phyloP scores from a whole-genome alignment of 148 eudicot species.

The Spergularia marina region DNA sequence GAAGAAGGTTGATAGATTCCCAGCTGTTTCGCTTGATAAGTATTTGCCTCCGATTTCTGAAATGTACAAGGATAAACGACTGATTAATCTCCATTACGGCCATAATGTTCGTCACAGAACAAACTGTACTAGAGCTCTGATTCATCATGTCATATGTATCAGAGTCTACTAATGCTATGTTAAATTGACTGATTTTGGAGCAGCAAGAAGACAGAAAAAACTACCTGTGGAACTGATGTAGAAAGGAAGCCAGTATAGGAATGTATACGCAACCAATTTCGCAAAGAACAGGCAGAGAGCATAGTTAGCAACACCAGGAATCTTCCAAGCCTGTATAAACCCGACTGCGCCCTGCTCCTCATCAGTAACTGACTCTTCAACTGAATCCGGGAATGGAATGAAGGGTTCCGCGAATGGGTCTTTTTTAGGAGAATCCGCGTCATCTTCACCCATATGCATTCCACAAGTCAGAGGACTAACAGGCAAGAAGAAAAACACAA shows the following conservation, averaged over 20 bases:
- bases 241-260: constrained; percentile 93
- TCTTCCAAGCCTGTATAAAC: constrained; percentile 81
- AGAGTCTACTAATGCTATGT: not conserved
- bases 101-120: not conserved
- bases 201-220: not conserved
- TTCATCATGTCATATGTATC: too few relatives aligned
- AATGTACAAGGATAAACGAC: constrained; percentile 2
- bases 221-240: constrained; percentile 91
- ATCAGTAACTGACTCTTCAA: not conserved
- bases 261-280: constrained; percentile 87
- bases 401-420: constrained; percentile 46
- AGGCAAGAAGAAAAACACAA: constrained; percentile 61
- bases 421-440: constrained; percentile 35
- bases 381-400: constrained; percentile 19
- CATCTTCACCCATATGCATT: constrained; percentile 52
- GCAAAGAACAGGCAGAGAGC: constrained; percentile 91
- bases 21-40: constrained; percentile 67
- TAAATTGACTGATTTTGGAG: not conserved
- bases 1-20: constrained; percentile 77
- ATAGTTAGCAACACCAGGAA: constrained; percentile 91
- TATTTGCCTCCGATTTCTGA: constrained; percentile 81
- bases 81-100: not conserved
- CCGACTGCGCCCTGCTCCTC: constrained; percentile 52
- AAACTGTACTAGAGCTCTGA: too few relatives aligned
- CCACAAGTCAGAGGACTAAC: constrained; percentile 71